Evolutionary conservation across 352 stramenopile species (phyloP), one percentile per base, ranked within the genome.

Genomic region (Phytophthora cryptogea): DNA sequence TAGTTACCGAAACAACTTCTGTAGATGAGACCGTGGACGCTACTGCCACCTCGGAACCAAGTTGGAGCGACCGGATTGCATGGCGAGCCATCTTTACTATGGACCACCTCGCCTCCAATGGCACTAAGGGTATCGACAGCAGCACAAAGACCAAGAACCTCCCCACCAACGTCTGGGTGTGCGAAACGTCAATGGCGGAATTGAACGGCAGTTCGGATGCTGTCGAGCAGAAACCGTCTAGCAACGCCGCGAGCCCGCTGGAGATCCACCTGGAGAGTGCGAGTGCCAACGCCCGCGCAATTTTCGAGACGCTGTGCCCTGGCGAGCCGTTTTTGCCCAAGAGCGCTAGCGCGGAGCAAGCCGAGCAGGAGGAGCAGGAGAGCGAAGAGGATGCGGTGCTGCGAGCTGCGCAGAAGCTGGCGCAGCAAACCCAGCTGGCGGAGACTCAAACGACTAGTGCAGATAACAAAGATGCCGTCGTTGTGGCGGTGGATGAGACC

Each of bases 51-150:
- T n/a, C 32, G 4, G 26, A 71, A 16, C 13, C 16, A 17, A 45
- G 27, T 32, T 70, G 63, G 66, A 55, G 23, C 30, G 57, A 81
- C 33, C 42, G 61, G 11, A 72, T 90, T 26, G 66, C 68, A 10
- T 94, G 78, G 77, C 63, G 63, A 17, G 66, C 63, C n/a, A 59
- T 90, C 28, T 92, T 88, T 51, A 82, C 76, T n/a, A 83, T 88
- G 58, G 72, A 88, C 17, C 68, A 81, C 41, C 49, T 83, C 27
- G 60, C 60, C 10, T 75, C 68, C 0, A 44, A 42, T 37, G 59
- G 55, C 35, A 52, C 27, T 27, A 55, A 32, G 27, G 51, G 33
- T 16, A 35, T 44, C 33, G 42, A 58, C 28, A 27, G 23, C 23
- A 53, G 33, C 20, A 32, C 57, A 33, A 68, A 73, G 42, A 28